Evolutionary conservation across 257 asterid species (phyloP).

Genomic region (Leonotis leonurus): DNA sequence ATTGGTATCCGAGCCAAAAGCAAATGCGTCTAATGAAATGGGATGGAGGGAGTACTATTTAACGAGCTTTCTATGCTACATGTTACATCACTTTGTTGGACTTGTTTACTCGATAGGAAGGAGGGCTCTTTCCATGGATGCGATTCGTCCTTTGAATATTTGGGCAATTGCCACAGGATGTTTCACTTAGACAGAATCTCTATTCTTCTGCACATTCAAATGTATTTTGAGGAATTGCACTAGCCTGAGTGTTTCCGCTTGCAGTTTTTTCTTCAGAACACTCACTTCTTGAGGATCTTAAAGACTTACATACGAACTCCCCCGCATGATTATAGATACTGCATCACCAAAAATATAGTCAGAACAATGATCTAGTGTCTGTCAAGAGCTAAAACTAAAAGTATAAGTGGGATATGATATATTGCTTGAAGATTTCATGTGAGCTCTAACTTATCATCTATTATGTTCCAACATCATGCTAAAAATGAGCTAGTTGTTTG

Average conservation of each 20-base stretch:
- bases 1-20: too few relatives aligned
- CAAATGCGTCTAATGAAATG: too few relatives aligned
- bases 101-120: not conserved
- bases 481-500: too few relatives aligned
- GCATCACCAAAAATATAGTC: slow-evolving; percentile 10
- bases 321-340: slow-evolving; percentile 37
- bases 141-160: not conserved
- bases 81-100: slow-evolving; percentile 7
- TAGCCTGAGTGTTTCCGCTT: not conserved
- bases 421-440: too few relatives aligned
- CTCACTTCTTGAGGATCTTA: slow-evolving; percentile 12
- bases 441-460: too few relatives aligned
- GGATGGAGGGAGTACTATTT: too few relatives aligned
- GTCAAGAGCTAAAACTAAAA: too few relatives aligned
- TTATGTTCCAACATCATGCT: too few relatives aligned
- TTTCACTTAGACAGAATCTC: not conserved
- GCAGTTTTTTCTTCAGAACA: not conserved
- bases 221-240: slow-evolving; percentile 12
- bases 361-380: too few relatives aligned
- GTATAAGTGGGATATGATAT: too few relatives aligned
- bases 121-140: slow-evolving; percentile 8
- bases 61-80: too few relatives aligned
- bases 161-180: not conserved
- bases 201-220: not conserved
- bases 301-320: slow-evolving; percentile 27